phyloP scores from a whole-genome alignment of 352 stramenopile species.

The Globisporangium parvum region DNA sequence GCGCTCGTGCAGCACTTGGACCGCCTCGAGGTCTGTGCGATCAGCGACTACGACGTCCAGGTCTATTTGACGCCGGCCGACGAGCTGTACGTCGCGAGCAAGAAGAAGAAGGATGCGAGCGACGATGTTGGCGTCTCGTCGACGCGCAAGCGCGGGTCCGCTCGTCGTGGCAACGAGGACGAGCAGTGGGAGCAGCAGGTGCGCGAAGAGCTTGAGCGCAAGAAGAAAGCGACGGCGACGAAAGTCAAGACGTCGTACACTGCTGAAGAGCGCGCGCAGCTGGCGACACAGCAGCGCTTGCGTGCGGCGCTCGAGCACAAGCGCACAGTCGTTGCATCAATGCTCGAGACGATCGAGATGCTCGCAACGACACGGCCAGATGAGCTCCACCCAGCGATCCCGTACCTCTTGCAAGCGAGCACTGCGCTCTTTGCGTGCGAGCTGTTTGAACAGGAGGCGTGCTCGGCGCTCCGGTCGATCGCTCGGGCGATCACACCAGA shows the following conservation, averaged over 20 bases:
- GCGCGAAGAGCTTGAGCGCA: conserved; percentile 68
- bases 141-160: conserved; percentile 25
- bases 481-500: conserved; percentile 55
- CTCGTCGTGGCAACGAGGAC: conserved; percentile 61
- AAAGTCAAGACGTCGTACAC: conserved; percentile 43
- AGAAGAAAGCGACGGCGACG: conserved; percentile 41
- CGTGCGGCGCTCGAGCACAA: conserved; percentile 44
- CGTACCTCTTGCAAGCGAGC: conserved; percentile 50
- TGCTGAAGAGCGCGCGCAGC: conserved; percentile 42
- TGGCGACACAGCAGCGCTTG: conserved; percentile 56
- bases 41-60: conserved; percentile 52
- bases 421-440: conserved; percentile 46
- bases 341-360: conserved; percentile 64
- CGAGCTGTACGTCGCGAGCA: conserved; percentile 69
- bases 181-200: conserved; percentile 83
- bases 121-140: neutral
- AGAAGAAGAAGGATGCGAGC: conserved; percentile 20
- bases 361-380: conserved; percentile 45
- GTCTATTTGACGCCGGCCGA: conserved; percentile 63
- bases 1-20: conserved; percentile 49
- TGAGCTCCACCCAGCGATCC: conserved; percentile 69
- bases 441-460: conserved; percentile 44
- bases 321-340: conserved; percentile 28
- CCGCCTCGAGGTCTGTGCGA: conserved; percentile 33
- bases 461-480: conserved; percentile 32